Conservation (phyloP, 2,329 filamentous ascomycete species). For the Decorospora gaudefroyi region DNA sequence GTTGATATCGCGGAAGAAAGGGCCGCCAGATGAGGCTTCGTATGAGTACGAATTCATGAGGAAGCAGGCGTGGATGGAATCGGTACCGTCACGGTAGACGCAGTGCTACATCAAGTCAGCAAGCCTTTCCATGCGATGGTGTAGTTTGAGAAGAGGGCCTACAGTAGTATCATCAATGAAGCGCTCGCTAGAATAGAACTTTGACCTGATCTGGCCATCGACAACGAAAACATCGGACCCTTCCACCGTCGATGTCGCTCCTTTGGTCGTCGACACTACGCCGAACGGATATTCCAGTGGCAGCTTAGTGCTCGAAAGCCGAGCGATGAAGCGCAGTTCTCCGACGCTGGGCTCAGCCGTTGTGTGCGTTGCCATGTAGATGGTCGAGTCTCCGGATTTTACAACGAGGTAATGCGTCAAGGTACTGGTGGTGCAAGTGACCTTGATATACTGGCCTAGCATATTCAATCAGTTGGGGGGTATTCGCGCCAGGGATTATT, state of each 20-base stretch:
- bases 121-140: background rate
- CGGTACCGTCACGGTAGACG: conserved; percentile 55
- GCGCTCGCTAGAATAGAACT: conserved; percentile 71
- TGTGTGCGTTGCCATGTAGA: conserved; percentile 63
- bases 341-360: conserved; percentile 51
- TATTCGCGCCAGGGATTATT: background rate
- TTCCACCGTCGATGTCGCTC: conserved; percentile 59
- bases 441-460: conserved; percentile 58
- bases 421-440: conserved; percentile 64
- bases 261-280: conserved; percentile 59
- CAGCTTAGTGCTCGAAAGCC: conserved; percentile 55
- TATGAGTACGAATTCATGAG: conserved; percentile 60
- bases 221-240: conserved; percentile 60
- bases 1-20: conserved; percentile 66
- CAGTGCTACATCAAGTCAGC: conserved; percentile 55
- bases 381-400: conserved; percentile 62
- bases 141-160: background rate
- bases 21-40: conserved; percentile 67
- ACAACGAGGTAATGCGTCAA: conserved; percentile 68
- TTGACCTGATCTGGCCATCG: conserved; percentile 65
- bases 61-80: conserved; percentile 63
- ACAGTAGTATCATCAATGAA: conserved; percentile 65
- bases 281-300: conserved; percentile 47
- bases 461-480: background rate
- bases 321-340: conserved; percentile 68